These are phyloP conservation scores for Gymnopilus junonius DNA, from an alignment of 768 basidiomycete genomes.

Conservation along the genomic window DNA sequence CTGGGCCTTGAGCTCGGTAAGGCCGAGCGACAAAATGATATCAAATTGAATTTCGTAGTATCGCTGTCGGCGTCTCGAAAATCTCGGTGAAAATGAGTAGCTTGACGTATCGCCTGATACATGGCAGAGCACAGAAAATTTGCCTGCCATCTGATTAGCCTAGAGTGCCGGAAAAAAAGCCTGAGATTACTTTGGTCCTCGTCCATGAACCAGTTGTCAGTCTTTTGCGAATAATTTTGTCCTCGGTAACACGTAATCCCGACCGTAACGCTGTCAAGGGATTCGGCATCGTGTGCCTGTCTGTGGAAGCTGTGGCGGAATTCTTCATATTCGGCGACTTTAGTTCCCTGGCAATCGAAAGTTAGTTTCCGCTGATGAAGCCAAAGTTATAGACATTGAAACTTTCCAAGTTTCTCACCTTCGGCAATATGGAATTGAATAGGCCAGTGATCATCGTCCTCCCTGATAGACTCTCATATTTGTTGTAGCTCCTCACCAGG, in stretches of 20 bases:
- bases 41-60: slow-evolving; percentile 34
- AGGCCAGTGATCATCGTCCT: slow-evolving; percentile 33
- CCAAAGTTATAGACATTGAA: not conserved
- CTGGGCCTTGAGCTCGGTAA: slow-evolving; percentile 52
- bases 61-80: slow-evolving; percentile 2
- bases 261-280: slow-evolving; percentile 12
- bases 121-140: slow-evolving; percentile 16
- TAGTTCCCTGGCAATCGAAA: slow-evolving; percentile 35
- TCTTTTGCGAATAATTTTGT: not conserved
- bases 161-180: not conserved
- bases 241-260: slow-evolving; percentile 28
- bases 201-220: slow-evolving; percentile 3
- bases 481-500: slow-evolving; percentile 27
- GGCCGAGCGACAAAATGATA: slow-evolving; percentile 48
- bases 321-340: slow-evolving; percentile 43
- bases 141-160: not conserved
- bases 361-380: not conserved
- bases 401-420: slow-evolving; percentile 27
- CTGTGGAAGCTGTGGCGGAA: slow-evolving; percentile 40
- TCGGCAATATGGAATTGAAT: slow-evolving; percentile 41
- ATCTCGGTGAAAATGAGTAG: not conserved
- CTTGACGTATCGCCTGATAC: slow-evolving; percentile 20
- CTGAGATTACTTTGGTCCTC: slow-evolving; percentile 4
- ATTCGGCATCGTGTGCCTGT: not conserved
- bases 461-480: slow-evolving; percentile 35